Conservation (phyloP, 352 stramenopile species). For the Globisporangium lucens region DNA sequence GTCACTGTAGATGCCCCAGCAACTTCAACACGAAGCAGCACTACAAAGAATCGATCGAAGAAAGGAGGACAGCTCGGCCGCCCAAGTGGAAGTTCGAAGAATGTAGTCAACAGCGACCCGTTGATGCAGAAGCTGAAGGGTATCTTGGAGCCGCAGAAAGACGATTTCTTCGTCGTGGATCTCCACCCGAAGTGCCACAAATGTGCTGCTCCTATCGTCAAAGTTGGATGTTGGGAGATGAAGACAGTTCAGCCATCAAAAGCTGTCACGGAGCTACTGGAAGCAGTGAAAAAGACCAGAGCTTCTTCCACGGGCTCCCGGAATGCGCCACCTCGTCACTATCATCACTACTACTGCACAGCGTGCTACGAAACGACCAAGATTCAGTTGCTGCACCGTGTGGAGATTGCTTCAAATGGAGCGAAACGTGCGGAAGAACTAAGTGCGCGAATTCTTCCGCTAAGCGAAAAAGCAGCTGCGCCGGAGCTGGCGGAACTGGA, state of each 20-base stretch:
- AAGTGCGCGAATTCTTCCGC: constrained; percentile 51
- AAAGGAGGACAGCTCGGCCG: constrained; percentile 44
- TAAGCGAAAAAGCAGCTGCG: constrained; percentile 57
- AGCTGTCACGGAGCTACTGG: constrained; percentile 76
- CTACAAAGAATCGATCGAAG: constrained; percentile 68
- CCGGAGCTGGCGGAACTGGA: constrained; percentile 69
- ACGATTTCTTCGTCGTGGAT: constrained; percentile 98
- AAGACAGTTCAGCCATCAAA: constrained; percentile 60
- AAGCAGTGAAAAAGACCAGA: constrained; percentile 71
- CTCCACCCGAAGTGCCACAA: constrained; percentile 90
- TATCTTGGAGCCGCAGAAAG: constrained; percentile 98
- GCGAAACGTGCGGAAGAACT: constrained; percentile 68
- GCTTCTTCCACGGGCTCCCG: constrained; percentile 58
- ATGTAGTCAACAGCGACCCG: constrained; percentile 86
- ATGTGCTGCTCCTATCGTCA: constrained; percentile 81
- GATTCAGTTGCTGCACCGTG: constrained; percentile 66
- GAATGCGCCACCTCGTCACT: constrained; percentile 71
- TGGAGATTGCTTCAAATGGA: constrained; percentile 61
- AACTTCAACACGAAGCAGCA: constrained; percentile 52
- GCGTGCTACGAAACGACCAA: constrained; percentile 75
- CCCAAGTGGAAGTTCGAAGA: constrained; percentile 56
- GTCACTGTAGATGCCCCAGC: constrained; percentile 49
- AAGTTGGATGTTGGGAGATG: constrained; percentile 80
- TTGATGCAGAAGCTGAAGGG: constrained; percentile 98
- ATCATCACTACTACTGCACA: constrained; percentile 80